Conservation (phyloP, 257 asterid genomes). For the Gentiana dahurica region DNA sequence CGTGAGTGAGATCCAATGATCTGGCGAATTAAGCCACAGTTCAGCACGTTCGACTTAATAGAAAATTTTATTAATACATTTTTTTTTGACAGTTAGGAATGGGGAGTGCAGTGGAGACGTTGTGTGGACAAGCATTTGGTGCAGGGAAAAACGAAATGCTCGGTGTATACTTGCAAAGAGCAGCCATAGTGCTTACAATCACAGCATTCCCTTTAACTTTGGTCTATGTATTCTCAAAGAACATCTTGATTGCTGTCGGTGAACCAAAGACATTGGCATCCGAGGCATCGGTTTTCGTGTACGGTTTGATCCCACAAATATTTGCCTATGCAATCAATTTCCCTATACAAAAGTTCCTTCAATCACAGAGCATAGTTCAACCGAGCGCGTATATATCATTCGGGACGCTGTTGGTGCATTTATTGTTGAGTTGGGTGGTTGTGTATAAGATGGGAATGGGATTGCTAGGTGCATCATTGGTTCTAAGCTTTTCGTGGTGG, state of each 20-base stretch:
- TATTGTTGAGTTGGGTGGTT: slow-evolving; percentile 22
- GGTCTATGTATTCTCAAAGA: slow-evolving; percentile 13
- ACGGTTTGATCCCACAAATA: slow-evolving; percentile 27
- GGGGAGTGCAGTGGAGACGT: slow-evolving; percentile 39
- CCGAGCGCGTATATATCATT: slow-evolving; percentile 28
- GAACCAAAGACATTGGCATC: slow-evolving; percentile 18
- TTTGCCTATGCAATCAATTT: slow-evolving; percentile 29
- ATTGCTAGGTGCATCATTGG: slow-evolving; percentile 21
- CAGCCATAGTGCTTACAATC: slow-evolving; percentile 15
- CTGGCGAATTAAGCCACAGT: too few relatives aligned
- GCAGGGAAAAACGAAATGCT: slow-evolving; percentile 20
- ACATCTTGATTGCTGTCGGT: slow-evolving; percentile 17
- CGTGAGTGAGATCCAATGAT: neutral
- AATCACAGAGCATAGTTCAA: slow-evolving; percentile 25
- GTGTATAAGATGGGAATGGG: slow-evolving; percentile 26
- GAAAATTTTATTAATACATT: too few relatives aligned
- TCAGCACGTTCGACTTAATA: too few relatives aligned
- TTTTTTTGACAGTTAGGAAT: slow-evolving; percentile 20
- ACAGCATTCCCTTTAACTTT: slow-evolving; percentile 20
- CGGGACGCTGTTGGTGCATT: slow-evolving; percentile 16
- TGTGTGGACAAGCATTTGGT: slow-evolving; percentile 34
- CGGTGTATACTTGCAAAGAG: slow-evolving; percentile 25
- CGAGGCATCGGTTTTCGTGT: slow-evolving; percentile 20
- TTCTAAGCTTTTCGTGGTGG: slow-evolving; percentile 32
- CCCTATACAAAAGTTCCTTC: slow-evolving; percentile 30